A percentile compares a stretch with the other conserved stretches of the same genome.
These are phyloP conservation scores for Psilocybe tampanensis DNA, from an alignment of 768 basidiomycete genomes.

Conservation along the genomic window DNA sequence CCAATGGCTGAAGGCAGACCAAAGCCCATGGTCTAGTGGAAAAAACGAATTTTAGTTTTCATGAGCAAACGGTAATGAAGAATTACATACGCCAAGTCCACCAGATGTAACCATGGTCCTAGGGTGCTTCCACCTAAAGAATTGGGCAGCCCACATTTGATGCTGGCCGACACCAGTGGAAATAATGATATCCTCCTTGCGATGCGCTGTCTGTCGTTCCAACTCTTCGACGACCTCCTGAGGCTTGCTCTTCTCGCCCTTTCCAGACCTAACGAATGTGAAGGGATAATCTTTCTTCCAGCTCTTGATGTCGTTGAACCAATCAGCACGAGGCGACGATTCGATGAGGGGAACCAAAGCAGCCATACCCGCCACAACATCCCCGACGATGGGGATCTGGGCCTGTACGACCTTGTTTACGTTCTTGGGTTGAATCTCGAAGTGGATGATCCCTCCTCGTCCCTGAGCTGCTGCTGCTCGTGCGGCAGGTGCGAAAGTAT, in stretches of 20 bases:
- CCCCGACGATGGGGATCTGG: constrained; percentile 90
- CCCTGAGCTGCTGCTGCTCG: constrained; percentile 82
- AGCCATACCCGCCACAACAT: constrained; percentile 83
- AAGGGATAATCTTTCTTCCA: constrained; percentile 95
- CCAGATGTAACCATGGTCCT: constrained; percentile 91
- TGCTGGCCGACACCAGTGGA: constrained; percentile 98
- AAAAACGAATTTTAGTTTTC: constrained; percentile 1
- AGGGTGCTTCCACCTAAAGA: constrained; percentile 89
- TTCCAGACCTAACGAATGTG: constrained; percentile 69
- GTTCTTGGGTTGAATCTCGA: constrained; percentile 98
- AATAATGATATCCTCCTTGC: constrained; percentile 86
- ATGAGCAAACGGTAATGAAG: constrained; percentile 9
- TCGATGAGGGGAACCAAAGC: constrained; percentile 82
- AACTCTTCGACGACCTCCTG: constrained; percentile 97
- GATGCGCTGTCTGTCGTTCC: constrained; percentile 73
- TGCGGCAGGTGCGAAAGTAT: constrained; percentile 90
- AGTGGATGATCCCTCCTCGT: constrained; percentile 97
- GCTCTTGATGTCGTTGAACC: constrained; percentile 79
- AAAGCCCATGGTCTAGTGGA: constrained; percentile 93
- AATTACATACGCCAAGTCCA: constrained; percentile 80
- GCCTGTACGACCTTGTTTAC: constrained; percentile 99
- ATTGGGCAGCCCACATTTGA: constrained; percentile 99
- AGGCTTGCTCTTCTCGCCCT: constrained; percentile 83
- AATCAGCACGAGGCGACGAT: constrained; percentile 62
- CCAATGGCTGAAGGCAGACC: constrained; percentile 94